phyloP scores from a whole-genome alignment of 306 rosid genomes.

The Alnus glutinosa region DNA sequence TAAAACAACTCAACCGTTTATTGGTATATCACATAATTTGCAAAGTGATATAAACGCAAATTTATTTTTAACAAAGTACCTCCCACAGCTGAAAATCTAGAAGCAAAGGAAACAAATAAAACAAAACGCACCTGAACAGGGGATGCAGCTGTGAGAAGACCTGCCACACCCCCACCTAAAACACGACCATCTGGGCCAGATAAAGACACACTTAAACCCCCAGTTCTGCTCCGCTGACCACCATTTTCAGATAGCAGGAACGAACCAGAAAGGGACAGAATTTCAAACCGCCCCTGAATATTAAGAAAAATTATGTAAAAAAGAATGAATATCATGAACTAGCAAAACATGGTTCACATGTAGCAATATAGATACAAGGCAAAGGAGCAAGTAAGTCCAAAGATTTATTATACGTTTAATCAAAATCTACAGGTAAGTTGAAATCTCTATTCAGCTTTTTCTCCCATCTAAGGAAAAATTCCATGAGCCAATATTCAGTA shows the following conservation, averaged over 20 bases:
- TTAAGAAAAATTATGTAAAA: neutral
- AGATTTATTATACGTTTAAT: neutral
- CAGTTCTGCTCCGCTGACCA: slow-evolving; percentile 48
- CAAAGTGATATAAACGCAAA: neutral
- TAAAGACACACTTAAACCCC: slow-evolving; percentile 64
- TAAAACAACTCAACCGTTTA: neutral
- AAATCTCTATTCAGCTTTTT: neutral
- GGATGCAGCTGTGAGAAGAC: slow-evolving; percentile 68
- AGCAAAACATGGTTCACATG: too few species aligned
- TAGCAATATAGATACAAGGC: neutral
- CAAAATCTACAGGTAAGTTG: neutral
- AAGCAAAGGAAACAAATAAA: neutral
- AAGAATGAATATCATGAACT: neutral
- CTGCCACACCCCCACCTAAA: slow-evolving; percentile 74
- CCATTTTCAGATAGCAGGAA: slow-evolving; percentile 47
- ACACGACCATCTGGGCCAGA: slow-evolving; percentile 76
- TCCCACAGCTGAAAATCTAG: neutral
- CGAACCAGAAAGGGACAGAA: slow-evolving; percentile 69
- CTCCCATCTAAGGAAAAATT: neutral
- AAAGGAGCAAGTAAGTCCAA: neutral
- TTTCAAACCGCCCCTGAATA: slow-evolving; percentile 77
- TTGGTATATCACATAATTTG: neutral
- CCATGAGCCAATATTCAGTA: neutral
- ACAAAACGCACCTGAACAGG: slow-evolving; percentile 67
- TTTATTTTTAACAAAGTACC: neutral